Evolutionary conservation across 495 filamentous ascomycete genomes (phyloP), one percentile per base, ranked within the genome.

Genomic region (Bathelium albidoporum): DNA sequence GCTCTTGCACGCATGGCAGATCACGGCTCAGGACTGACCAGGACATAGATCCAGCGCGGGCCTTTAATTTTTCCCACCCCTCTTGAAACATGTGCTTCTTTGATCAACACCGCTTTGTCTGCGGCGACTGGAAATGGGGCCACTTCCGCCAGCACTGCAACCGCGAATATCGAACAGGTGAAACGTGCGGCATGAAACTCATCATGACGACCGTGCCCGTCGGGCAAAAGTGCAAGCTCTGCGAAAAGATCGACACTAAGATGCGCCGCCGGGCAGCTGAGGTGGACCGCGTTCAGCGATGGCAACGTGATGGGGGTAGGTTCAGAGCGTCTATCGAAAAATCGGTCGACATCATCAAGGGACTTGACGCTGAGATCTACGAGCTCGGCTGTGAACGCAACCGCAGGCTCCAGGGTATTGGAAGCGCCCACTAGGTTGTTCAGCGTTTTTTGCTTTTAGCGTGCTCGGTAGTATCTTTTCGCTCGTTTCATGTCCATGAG

Each of bases 141-240:
- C 86, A 86, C 75, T 97, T 97, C 82, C 86, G 89, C 66, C 83
- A 92, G 75, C 94, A 96, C 68, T 98, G 95, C 84, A 86, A 88
- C 74, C 89, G 88, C 76, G 94, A 98, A 71, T 96, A 97, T 79
- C 90, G 95, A 69, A 97, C 88, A 59, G 94, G 94, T 72, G 94
- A 98, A 82, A 97, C 94, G 45, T 98, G 94, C 77, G 94, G 94
- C 70, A 91, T 96, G 81, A 94, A 88, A 79, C 85, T 97, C 72
- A 87, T 96, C 73, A 84, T 84, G 78, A 74, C 86, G 77, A 84
- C 89, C 73, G 71, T 82, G 66, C 74, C 82, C 71, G 70, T 83
- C 67, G 67, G 65, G 68, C 78, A 79, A 59, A 83, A 85, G 68
- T 97, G 92, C 79, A 87, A 86, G 68, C 80, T 90, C 66, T 98